Evolutionary conservation across 371 early-diverging fungal genomes (phyloP).

Genomic region (Mucor circinelloides): DNA sequence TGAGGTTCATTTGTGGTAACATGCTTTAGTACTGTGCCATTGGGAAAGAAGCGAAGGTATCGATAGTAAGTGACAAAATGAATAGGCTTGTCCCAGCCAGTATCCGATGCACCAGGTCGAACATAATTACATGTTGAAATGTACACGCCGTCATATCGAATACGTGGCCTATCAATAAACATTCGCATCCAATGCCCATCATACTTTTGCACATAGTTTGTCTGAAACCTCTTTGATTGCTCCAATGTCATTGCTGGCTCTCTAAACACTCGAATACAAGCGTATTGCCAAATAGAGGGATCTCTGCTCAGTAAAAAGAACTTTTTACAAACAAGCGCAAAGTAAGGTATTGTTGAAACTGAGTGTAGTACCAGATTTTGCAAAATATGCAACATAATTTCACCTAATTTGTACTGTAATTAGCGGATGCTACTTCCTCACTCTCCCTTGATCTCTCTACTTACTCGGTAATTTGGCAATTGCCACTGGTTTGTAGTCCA

Average conservation of each 20-base stretch:
- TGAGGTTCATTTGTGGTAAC: conserved; percentile 61
- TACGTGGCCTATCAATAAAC: conserved; percentile 67
- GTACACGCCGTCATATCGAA: conserved; percentile 71
- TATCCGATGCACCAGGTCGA: conserved; percentile 54
- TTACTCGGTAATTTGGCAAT: conserved; percentile 46
- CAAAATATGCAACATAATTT: conserved; percentile 44
- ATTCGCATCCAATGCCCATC: conserved; percentile 50
- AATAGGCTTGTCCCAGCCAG: conserved; percentile 59
- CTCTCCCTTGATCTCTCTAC: not conserved
- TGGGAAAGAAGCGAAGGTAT: conserved; percentile 67
- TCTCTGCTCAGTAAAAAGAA: conserved; percentile 54
- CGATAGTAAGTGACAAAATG: conserved; percentile 75
- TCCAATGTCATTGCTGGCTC: conserved; percentile 34
- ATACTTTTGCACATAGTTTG: conserved; percentile 28
- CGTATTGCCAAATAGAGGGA: conserved; percentile 59
- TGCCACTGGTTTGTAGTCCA: conserved; percentile 45
- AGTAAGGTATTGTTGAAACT: conserved; percentile 42
- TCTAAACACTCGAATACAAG: conserved; percentile 50
- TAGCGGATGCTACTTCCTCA: not conserved
- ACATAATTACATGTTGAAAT: conserved; percentile 70
- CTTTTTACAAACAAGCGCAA: conserved; percentile 59
- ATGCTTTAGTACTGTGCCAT: conserved; percentile 52
- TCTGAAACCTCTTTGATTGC: conserved; percentile 23
- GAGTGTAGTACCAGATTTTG: conserved; percentile 43
- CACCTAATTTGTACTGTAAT: conserved; percentile 15